Percentiles rank a stretch among this genome's conserved stretches.
Evolutionary conservation across 345 rosid species (phyloP).

Genomic region (Heritiera fomes): DNA sequence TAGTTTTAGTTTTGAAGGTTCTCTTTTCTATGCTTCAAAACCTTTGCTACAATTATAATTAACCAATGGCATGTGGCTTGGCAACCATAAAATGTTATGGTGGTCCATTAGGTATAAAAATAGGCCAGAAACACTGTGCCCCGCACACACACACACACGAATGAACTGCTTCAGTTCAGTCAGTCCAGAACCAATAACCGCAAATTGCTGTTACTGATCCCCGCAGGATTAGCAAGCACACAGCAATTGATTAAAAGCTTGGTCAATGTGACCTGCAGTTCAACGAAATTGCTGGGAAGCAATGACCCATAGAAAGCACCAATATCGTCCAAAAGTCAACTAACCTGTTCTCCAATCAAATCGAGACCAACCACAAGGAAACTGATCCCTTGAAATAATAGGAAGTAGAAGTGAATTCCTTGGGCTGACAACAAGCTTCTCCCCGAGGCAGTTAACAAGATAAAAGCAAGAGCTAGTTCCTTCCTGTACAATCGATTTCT

Average conservation of each 20-base stretch:
- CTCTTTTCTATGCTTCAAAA: background rate
- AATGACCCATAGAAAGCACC: background rate
- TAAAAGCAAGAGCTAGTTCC: constrained; percentile 71
- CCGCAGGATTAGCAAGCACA: background rate
- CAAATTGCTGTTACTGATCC: background rate
- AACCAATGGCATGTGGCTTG: constrained; percentile 1
- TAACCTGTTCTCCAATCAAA: constrained; percentile 89
- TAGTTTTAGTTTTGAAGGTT: background rate
- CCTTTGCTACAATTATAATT: background rate
- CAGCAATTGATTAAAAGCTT: background rate
- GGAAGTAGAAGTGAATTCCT: constrained; percentile 86
- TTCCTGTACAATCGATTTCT: constrained; percentile 67
- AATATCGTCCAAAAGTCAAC: constrained; percentile 28
- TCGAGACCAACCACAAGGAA: constrained; percentile 85
- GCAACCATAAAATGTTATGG: constrained; percentile 3
- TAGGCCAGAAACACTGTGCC: constrained; percentile 1
- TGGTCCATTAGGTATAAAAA: background rate
- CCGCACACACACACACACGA: background rate
- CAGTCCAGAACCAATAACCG: background rate
- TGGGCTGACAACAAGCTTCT: constrained; percentile 86
- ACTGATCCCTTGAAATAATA: constrained; percentile 80
- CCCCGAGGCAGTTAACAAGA: constrained; percentile 62
- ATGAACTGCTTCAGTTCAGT: constrained; percentile 8
- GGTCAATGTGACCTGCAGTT: background rate
- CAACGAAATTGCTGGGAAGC: background rate